Percentiles rank a stretch among this genome's conserved stretches.
Conservation (phyloP, 148 eudicot genomes). For the Chenopodium berlandieri region DNA sequence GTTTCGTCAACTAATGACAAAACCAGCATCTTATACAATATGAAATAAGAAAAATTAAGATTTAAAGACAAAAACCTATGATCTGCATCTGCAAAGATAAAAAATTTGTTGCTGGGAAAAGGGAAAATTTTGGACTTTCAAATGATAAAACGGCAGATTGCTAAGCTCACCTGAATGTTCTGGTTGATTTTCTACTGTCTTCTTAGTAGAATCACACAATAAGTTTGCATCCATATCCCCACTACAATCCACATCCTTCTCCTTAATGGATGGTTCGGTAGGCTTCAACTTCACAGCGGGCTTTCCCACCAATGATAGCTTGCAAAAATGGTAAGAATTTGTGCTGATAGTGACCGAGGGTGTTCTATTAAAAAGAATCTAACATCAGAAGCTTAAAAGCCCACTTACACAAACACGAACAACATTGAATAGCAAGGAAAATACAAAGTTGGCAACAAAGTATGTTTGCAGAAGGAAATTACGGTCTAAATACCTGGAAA, state of each 20-base stretch:
- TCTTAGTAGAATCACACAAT: too few species aligned
- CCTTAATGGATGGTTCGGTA: slow-evolving; percentile 24
- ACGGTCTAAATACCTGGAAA: slow-evolving; percentile 49
- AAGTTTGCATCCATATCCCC: neutral
- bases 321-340: slow-evolving; percentile 79
- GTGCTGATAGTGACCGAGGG: slow-evolving; percentile 58
- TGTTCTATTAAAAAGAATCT: slow-evolving; percentile 37
- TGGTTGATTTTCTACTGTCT: neutral
- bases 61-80: neutral
- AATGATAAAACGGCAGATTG: neutral
- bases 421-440: neutral
- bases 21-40: neutral
- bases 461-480: neutral
- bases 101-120: neutral
- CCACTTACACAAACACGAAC: neutral
- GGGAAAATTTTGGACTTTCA: neutral
- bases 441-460: neutral
- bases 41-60: neutral
- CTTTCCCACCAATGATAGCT: slow-evolving; percentile 59
- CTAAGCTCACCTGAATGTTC: neutral
- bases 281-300: slow-evolving; percentile 31
- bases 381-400: slow-evolving; percentile 14
- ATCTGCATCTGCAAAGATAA: neutral
- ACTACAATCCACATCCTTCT: slow-evolving; percentile 23
- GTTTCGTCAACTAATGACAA: neutral